Conservation (phyloP, 2,329 filamentous ascomycete species). For the Calonectria hongkongensis region DNA sequence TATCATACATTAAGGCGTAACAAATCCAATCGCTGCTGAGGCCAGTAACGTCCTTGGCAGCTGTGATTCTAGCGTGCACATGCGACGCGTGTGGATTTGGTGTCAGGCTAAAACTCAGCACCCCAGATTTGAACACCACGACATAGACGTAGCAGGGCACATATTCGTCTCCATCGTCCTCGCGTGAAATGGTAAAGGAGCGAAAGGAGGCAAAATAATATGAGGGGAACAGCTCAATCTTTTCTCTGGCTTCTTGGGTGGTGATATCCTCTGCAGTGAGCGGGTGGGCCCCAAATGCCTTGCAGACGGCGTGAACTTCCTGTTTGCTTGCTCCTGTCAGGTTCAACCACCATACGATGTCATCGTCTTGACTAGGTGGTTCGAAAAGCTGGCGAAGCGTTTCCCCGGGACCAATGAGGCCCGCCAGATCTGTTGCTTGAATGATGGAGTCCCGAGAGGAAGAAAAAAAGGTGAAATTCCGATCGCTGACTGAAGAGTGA, state of each 20-base stretch:
- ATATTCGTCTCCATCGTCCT: slow-evolving; percentile 87
- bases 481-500: slow-evolving; percentile 72
- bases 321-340: slow-evolving; percentile 92
- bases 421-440: slow-evolving; percentile 93
- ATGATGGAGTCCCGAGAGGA: slow-evolving; percentile 95
- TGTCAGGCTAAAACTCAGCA: slow-evolving; percentile 93
- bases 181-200: slow-evolving; percentile 87
- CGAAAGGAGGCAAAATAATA: slow-evolving; percentile 99
- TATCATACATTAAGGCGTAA: slow-evolving; percentile 92
- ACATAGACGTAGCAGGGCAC: slow-evolving; percentile 98
- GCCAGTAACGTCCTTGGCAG: slow-evolving; percentile 93
- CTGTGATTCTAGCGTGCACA: slow-evolving; percentile 93
- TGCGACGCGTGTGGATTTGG: slow-evolving; percentile 90
- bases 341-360: slow-evolving; percentile 98
- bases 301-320: slow-evolving; percentile 90
- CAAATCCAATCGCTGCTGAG: slow-evolving; percentile 99
- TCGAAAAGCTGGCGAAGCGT: slow-evolving; percentile 90
- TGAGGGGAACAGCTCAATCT: slow-evolving; percentile 96
- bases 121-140: slow-evolving; percentile 95
- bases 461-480: slow-evolving; percentile 97
- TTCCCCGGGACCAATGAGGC: slow-evolving; percentile 90
- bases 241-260: slow-evolving; percentile 96
- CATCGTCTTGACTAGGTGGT: slow-evolving; percentile 74
- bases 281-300: slow-evolving; percentile 95
- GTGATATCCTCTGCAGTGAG: slow-evolving; percentile 97